These are phyloP conservation scores for Geosmithia flava DNA, from an alignment of 2,329 filamentous ascomycete species.

Conservation along the genomic window DNA sequence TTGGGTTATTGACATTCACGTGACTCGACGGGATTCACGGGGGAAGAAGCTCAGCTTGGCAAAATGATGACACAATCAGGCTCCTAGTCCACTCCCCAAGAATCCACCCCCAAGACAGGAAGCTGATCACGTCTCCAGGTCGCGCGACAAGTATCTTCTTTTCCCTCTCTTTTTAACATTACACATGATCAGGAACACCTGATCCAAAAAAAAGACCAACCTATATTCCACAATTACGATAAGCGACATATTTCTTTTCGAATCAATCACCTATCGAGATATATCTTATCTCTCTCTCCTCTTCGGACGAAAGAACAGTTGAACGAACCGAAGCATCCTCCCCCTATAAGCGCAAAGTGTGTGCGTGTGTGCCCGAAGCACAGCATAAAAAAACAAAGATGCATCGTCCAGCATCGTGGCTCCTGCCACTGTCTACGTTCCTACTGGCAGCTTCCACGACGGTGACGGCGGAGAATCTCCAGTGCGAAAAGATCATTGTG, in stretches of 20 bases:
- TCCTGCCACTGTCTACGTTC: conserved; percentile 9
- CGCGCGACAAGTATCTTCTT: not conserved
- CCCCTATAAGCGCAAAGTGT: too few species aligned
- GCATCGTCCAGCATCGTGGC: not conserved
- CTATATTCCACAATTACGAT: too few species aligned
- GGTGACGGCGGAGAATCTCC: conserved; percentile 32
- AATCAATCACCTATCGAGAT: too few species aligned
- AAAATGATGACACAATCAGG: not conserved
- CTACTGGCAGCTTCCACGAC: conserved; percentile 23
- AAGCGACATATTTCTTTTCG: too few species aligned
- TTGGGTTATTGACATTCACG: not conserved
- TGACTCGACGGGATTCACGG: not conserved
- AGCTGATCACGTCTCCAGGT: not conserved
- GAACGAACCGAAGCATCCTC: too few species aligned
- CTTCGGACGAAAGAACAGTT: too few species aligned
- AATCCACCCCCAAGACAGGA: not conserved
- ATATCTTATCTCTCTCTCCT: too few species aligned
- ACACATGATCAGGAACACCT: too few species aligned
- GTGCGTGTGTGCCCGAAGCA: too few species aligned
- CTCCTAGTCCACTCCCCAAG: too few species aligned
- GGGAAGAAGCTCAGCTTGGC: not conserved
- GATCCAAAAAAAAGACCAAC: too few species aligned
- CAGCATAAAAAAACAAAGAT: not conserved
- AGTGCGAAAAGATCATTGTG: conserved; percentile 49
- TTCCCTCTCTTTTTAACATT: not conserved